phyloP scores from a whole-genome alignment of 345 rosid species.

The Lepidium sativum region DNA sequence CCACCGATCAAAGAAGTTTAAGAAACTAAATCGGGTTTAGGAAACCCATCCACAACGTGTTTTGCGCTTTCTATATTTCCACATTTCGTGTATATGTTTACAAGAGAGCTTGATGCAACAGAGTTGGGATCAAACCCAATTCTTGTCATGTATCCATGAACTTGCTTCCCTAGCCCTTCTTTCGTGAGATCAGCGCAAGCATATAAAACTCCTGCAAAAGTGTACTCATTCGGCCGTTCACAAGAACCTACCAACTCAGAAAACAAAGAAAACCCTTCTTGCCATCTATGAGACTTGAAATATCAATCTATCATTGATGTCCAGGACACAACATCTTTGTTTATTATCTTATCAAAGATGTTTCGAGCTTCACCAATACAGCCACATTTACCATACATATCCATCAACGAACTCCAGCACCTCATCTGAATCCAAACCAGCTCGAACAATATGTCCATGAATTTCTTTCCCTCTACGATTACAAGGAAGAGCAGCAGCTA shows the following conservation, averaged over 20 bases:
- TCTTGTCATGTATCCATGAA: slow-evolving; percentile 74
- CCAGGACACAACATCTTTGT: slow-evolving; percentile 81
- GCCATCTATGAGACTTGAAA: slow-evolving; percentile 52
- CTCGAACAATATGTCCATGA: slow-evolving; percentile 60
- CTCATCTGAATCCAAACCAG: slow-evolving; percentile 70
- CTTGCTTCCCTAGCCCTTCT: slow-evolving; percentile 71
- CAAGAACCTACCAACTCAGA: slow-evolving; percentile 41
- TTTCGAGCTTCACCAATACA: slow-evolving; percentile 60
- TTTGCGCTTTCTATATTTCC: slow-evolving; percentile 62
- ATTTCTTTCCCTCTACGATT: slow-evolving; percentile 60
- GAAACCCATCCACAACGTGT: slow-evolving; percentile 45
- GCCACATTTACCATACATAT: slow-evolving; percentile 89
- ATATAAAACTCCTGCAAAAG: slow-evolving; percentile 70
- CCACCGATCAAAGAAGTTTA: slow-evolving; percentile 83
- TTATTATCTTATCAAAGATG: slow-evolving; percentile 52
- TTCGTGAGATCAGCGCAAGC: slow-evolving; percentile 58
- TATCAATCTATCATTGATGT: slow-evolving; percentile 77
- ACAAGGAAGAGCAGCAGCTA: slow-evolving; percentile 58
- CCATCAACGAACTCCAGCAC: slow-evolving; percentile 86
- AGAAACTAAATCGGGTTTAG: slow-evolving; percentile 53
- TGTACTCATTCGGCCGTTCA: slow-evolving; percentile 60
- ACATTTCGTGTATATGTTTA: slow-evolving; percentile 81
- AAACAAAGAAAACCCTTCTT: slow-evolving; percentile 64
- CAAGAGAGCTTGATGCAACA: slow-evolving; percentile 75
- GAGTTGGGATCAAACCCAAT: slow-evolving; percentile 49